Evolutionary conservation across 768 basidiomycete species (phyloP), one percentile per base, ranked within the genome.

Genomic region (Auricularia auricula-judae): DNA sequence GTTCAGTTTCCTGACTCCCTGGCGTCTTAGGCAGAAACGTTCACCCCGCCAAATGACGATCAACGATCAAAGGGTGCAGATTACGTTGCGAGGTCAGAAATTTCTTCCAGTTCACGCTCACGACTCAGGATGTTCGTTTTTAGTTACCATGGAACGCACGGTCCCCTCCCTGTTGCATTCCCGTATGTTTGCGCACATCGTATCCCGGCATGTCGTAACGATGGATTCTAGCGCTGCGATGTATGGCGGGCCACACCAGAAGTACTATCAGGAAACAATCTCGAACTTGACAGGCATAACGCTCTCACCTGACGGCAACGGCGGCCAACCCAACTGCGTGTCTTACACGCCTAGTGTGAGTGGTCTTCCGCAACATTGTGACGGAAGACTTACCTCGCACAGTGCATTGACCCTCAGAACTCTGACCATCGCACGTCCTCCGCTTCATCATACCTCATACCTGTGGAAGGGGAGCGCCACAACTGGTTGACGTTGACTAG

Each of bases 201-300:
- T 43, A 1, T 21, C 12, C 18, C 47, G 21, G 54, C 7, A 59
- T 59, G 33, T 14, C 18, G 39, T 61, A n/a, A 5, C 23, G 42
- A 11, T 3, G 35, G 18, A 11, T 8, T 12, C 21, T 54, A 70
- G 69, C 11, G 67, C 68, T 35, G 64, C 42, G 4, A 85, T 85
- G 80, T 84, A 82, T 66, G 82, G 82, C 14, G 84, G 82, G 2
- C 81, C 82, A 3, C 80, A 83, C 58, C 82, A 84, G 66, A 64
- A 72, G 2, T 76, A 70, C n/a, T 85, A 84, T 69, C 71, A 81
- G 54, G 65, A 77, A 62, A 80, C 82, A 2, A 78, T 83, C 62
- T 74, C 76, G 34, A 74, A 74, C 53, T 67, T 82, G 11, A 82
- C 81, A 4, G 82, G 81, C 1, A 82, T 84, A 65, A 75, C 68